phyloP scores from a whole-genome alignment of 2,329 filamentous ascomycete species.

The Pseudophaeomoniella oleicola region DNA sequence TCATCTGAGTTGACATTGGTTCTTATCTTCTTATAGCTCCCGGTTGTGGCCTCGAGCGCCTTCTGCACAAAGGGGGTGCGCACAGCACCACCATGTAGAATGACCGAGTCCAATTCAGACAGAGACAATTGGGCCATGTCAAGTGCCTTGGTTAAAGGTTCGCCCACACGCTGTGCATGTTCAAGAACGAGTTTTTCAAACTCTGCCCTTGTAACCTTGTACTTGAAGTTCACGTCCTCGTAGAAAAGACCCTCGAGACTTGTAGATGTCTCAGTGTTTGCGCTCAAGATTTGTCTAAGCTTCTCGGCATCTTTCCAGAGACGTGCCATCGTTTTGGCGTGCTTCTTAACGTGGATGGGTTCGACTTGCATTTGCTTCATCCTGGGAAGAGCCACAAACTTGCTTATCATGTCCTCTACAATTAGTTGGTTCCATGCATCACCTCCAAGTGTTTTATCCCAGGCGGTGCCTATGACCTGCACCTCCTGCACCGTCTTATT shows the following conservation, averaged over 20 bases:
- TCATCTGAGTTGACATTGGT: conserved; percentile 96
- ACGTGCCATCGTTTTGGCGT: conserved; percentile 77
- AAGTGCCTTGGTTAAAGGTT: conserved; percentile 60
- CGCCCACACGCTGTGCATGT: conserved; percentile 53
- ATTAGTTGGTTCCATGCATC: conserved; percentile 80
- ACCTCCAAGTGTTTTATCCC: conserved; percentile 80
- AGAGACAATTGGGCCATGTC: conserved; percentile 57
- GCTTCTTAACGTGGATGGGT: conserved; percentile 48
- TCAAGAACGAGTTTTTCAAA: conserved; percentile 66
- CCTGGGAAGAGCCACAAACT: conserved; percentile 58
- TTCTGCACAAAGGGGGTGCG: conserved; percentile 92
- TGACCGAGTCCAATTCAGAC: conserved; percentile 70
- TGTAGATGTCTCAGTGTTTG: conserved; percentile 67
- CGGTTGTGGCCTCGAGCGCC: conserved; percentile 61
- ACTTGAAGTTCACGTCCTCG: conserved; percentile 85
- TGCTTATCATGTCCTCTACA: conserved; percentile 70
- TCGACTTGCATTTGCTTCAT: conserved; percentile 35
- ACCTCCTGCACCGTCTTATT: conserved; percentile 97
- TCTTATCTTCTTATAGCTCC: conserved; percentile 63
- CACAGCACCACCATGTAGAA: conserved; percentile 80
- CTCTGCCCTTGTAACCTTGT: conserved; percentile 64
- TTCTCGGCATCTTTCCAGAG: conserved; percentile 87
- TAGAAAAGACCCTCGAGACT: conserved; percentile 75
- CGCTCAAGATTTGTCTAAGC: conserved; percentile 76
- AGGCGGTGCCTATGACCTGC: conserved; percentile 72